Conservation (phyloP, 2,329 filamentous ascomycete genomes). For the Teratosphaeriaceae sp. region DNA sequence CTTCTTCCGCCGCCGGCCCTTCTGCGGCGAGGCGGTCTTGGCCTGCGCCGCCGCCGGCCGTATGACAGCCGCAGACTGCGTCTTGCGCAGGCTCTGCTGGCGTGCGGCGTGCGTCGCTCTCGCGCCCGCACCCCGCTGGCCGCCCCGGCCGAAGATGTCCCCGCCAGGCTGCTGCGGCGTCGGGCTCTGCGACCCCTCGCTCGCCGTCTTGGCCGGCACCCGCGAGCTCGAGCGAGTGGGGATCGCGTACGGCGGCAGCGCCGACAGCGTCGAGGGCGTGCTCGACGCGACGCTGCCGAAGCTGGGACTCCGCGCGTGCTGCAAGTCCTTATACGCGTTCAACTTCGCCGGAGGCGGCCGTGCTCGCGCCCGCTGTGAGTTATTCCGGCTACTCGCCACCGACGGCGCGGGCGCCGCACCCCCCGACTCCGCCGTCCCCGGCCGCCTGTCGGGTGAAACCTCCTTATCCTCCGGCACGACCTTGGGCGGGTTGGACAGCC, state of each 20-base stretch:
- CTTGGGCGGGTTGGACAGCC: slow-evolving; percentile 26
- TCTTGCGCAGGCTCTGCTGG: slow-evolving; percentile 61
- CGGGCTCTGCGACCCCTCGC: slow-evolving; percentile 74
- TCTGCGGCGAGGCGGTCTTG: slow-evolving; percentile 51
- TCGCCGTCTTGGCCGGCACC: slow-evolving; percentile 59
- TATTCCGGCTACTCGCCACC: slow-evolving; percentile 23
- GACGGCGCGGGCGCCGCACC: slow-evolving; percentile 28
- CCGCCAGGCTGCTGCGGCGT: slow-evolving; percentile 44
- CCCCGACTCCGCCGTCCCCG: slow-evolving; percentile 25
- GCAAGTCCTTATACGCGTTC: slow-evolving; percentile 15
- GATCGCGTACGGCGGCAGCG: slow-evolving; percentile 77
- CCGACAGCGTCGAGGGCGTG: slow-evolving; percentile 27
- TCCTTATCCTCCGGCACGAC: slow-evolving; percentile 30
- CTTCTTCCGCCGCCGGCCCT: slow-evolving; percentile 21
- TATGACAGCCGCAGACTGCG: slow-evolving; percentile 73
- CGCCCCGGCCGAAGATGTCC: slow-evolving; percentile 21
- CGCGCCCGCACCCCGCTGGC: slow-evolving; percentile 12
- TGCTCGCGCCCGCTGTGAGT: slow-evolving; percentile 14
- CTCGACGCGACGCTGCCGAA: slow-evolving; percentile 45
- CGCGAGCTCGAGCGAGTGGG: slow-evolving; percentile 83
- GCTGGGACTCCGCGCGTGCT: slow-evolving; percentile 61
- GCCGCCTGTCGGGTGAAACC: slow-evolving; percentile 27
- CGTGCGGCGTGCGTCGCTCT: slow-evolving; percentile 14
- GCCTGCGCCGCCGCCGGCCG: slow-evolving; percentile 42
- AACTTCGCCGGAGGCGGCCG: slow-evolving; percentile 18